A percentile compares a stretch with the other conserved stretches of the same genome.
Conservation (phyloP, 495 filamentous ascomycete genomes). For the Amorphotheca resinae region DNA sequence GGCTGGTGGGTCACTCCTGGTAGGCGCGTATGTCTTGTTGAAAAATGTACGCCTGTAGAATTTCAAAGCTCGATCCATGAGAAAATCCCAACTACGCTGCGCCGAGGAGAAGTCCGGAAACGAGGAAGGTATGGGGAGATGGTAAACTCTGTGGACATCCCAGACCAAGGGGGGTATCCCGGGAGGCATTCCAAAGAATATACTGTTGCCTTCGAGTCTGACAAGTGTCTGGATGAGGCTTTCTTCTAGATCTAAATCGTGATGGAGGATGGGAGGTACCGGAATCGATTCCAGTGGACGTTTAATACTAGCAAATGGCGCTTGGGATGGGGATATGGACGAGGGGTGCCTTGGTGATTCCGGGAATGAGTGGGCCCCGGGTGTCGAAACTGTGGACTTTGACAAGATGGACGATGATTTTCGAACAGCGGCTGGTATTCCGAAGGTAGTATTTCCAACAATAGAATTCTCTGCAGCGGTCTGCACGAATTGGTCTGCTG, state of each 20-base stretch:
- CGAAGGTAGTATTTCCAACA: not conserved
- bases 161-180: constrained; percentile 15
- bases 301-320: not conserved
- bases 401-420: constrained; percentile 1
- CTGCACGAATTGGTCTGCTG: too few relatives aligned
- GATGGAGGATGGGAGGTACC: constrained; percentile 9
- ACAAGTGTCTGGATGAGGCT: constrained; percentile 35
- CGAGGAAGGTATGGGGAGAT: constrained; percentile 6
- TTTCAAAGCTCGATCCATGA: constrained; percentile 16
- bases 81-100: constrained; percentile 18
- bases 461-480: too few relatives aligned
- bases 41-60: constrained; percentile 13
- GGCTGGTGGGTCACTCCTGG: constrained; percentile 1
- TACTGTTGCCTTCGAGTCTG: constrained; percentile 19
- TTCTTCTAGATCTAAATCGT: constrained; percentile 15
- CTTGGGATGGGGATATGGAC: constrained; percentile 1
- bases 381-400: constrained; percentile 4
- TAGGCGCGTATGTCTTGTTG: constrained; percentile 5
- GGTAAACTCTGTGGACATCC: constrained; percentile 16
- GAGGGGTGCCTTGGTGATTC: constrained; percentile 5
- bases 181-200: constrained; percentile 14
- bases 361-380: constrained; percentile 1
- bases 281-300: constrained; percentile 5
- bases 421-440: not conserved
- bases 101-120: constrained; percentile 12